Percentiles rank a stretch among this genome's conserved stretches.
These are phyloP conservation scores for Eucalyptus regnans DNA, from an alignment of 345 rosid genomes.

Conservation along the genomic window DNA sequence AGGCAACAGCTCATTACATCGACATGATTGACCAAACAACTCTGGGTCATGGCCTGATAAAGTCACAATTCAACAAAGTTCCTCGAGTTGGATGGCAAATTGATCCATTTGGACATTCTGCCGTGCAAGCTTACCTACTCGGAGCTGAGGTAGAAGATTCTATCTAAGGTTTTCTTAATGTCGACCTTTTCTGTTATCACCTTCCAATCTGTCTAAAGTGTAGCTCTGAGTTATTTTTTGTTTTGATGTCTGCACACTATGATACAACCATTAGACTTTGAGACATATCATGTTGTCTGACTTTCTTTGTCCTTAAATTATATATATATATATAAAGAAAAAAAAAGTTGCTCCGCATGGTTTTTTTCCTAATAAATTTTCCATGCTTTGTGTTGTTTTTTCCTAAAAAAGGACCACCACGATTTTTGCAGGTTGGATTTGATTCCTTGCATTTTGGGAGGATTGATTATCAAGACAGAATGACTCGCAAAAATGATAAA, in stretches of 20 bases:
- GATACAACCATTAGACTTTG: neutral
- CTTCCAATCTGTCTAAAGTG: neutral
- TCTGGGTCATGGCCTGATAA: conserved; percentile 55
- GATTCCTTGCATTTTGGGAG: conserved; percentile 86
- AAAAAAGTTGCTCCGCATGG: neutral
- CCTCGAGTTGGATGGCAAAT: conserved; percentile 97
- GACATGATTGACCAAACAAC: conserved; percentile 97
- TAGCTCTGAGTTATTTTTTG: neutral
- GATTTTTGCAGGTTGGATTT: conserved; percentile 47
- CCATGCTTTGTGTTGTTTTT: neutral
- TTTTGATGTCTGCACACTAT: neutral
- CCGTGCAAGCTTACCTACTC: conserved; percentile 80
- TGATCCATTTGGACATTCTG: conserved; percentile 92
- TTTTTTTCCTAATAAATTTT: neutral
- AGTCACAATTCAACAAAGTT: conserved; percentile 45
- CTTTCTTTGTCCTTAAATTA: neutral
- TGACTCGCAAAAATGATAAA: conserved; percentile 44
- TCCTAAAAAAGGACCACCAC: neutral
- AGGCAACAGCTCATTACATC: conserved; percentile 69
- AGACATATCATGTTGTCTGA: neutral
- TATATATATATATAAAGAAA: no score
- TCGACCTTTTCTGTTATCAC: neutral
- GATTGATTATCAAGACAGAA: conserved; percentile 86
- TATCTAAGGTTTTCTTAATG: neutral
- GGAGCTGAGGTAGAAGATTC: conserved; percentile 41